A percentile compares a stretch with the other conserved stretches of the same genome.
These are phyloP conservation scores for Neurospora tetraspora DNA, from an alignment of 495 filamentous ascomycete species.

Conservation along the genomic window DNA sequence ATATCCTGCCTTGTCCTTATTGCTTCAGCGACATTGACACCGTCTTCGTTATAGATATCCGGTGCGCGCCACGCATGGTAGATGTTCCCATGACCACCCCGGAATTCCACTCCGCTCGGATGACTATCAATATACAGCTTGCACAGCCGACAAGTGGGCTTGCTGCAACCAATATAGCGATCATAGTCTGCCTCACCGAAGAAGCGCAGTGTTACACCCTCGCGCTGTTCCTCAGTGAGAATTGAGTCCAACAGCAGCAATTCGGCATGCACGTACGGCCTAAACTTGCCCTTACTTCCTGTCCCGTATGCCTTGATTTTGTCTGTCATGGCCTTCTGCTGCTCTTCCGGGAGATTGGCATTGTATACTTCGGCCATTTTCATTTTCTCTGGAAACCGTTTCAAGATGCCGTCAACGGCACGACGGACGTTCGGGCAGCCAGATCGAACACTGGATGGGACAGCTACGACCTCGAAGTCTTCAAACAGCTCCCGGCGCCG, in stretches of 20 bases:
- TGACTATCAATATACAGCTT: constrained; percentile 20
- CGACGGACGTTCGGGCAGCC: neutral
- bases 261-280: constrained; percentile 28
- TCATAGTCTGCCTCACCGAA: constrained; percentile 17
- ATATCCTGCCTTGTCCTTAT: neutral
- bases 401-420: constrained; percentile 4
- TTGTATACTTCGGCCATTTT: neutral
- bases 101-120: constrained; percentile 11
- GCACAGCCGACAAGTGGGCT: constrained; percentile 32
- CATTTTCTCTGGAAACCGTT: neutral
- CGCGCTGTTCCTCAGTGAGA: constrained; percentile 5
- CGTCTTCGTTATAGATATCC: constrained; percentile 7
- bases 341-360: neutral
- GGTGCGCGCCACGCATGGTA: constrained; percentile 27
- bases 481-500: constrained; percentile 4
- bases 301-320: neutral
- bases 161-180: constrained; percentile 28
- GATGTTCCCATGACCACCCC: constrained; percentile 21
- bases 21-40: neutral
- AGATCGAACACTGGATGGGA: constrained; percentile 3
- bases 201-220: constrained; percentile 12
- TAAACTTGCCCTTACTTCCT: neutral
- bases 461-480: neutral
- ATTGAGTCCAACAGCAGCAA: constrained; percentile 21
- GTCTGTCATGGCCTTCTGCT: neutral